Evolutionary conservation across 2,329 filamentous ascomycete species (phyloP).

Genomic region (Blumeria hordei): DNA sequence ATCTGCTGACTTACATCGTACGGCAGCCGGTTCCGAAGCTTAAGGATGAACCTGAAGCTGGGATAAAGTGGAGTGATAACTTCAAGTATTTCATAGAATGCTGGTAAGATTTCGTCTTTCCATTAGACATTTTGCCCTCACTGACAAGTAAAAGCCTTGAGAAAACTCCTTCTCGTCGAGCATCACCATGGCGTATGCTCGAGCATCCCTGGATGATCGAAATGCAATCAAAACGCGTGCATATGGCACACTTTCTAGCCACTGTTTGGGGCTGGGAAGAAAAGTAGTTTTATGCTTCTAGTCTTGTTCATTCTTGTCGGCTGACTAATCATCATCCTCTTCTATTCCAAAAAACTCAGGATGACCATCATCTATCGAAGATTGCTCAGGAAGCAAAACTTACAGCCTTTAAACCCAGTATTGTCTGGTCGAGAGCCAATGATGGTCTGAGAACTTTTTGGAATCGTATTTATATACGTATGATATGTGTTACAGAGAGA

Average conservation of each 20-base stretch:
- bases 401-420: too few relatives aligned
- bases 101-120: constrained; percentile 45
- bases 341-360: too few relatives aligned
- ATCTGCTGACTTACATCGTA: constrained; percentile 91
- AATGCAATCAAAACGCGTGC: constrained; percentile 87
- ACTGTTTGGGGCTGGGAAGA: constrained; percentile 79
- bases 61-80: constrained; percentile 84
- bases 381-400: too few relatives aligned
- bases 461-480: too few relatives aligned
- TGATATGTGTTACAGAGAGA: too few relatives aligned
- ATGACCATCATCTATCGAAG: too few relatives aligned
- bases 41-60: constrained; percentile 77
- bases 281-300: background rate
- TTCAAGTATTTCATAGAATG: constrained; percentile 99
- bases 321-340: too few relatives aligned
- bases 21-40: constrained; percentile 83
- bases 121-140: background rate
- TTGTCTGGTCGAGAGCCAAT: too few relatives aligned
- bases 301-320: too few relatives aligned
- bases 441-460: too few relatives aligned
- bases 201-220: constrained; percentile 98
- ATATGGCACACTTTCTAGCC: constrained; percentile 82
- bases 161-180: constrained; percentile 68
- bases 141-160: constrained; percentile 40
- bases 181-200: constrained; percentile 94